phyloP scores from a whole-genome alignment of 805 yeast species.

The Teunomyces pallodes region DNA sequence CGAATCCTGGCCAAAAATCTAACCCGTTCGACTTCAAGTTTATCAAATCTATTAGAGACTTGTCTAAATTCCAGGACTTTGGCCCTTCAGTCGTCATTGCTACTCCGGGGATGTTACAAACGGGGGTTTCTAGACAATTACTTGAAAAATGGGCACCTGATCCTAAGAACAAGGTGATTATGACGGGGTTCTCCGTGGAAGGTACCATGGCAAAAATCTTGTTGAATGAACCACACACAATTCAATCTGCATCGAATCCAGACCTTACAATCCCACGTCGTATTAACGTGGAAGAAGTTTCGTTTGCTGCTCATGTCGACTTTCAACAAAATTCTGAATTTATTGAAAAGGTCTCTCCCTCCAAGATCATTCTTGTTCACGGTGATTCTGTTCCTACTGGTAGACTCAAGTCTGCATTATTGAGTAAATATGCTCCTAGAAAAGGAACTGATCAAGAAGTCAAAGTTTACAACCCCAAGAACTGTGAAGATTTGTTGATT shows the following conservation, averaged over 20 bases:
- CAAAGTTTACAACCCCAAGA: constrained; percentile 86
- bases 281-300: constrained; percentile 83
- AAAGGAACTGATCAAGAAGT: constrained; percentile 89
- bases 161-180: constrained; percentile 77
- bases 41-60: constrained; percentile 71
- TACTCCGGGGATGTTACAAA: constrained; percentile 97
- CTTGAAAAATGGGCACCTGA: constrained; percentile 98
- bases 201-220: constrained; percentile 96
- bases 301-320: constrained; percentile 99
- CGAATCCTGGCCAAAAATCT: constrained; percentile 28
- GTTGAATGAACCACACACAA: constrained; percentile 85
- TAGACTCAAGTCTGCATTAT: constrained; percentile 84
- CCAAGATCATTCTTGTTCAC: constrained; percentile 85
- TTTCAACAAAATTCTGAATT: constrained; percentile 90
- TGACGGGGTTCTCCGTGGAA: constrained; percentile 97
- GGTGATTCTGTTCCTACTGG: constrained; percentile 99
- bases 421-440: constrained; percentile 78
- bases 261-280: constrained; percentile 85
- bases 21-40: constrained; percentile 91
- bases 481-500: constrained; percentile 75
- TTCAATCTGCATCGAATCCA: constrained; percentile 78
- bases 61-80: constrained; percentile 85
- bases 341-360: constrained; percentile 83
- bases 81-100: constrained; percentile 97
- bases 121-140: constrained; percentile 88